Conservation (phyloP, 306 rosid species). For the Lithocarpus polystachyus region DNA sequence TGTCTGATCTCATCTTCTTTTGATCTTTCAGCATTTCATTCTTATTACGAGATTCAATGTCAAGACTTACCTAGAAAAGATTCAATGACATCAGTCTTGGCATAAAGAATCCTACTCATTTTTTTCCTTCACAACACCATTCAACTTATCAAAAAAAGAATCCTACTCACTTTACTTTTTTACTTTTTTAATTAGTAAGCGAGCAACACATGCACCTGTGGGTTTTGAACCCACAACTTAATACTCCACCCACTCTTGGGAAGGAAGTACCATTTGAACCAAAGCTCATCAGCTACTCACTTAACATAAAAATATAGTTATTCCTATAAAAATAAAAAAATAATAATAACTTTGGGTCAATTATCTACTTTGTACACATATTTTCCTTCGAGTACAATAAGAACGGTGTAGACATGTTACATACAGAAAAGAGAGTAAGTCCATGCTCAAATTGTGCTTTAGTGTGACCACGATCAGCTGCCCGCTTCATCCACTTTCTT, state of each 20-base stretch:
- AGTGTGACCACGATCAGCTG: slow-evolving; percentile 79
- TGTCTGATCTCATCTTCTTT: not conserved
- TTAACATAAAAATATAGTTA: too few species aligned
- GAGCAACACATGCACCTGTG: too few species aligned
- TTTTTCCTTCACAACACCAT: too few species aligned
- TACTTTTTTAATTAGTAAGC: too few species aligned
- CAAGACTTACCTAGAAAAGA: not conserved
- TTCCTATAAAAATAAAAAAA: too few species aligned
- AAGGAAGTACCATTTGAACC: too few species aligned
- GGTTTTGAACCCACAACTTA: too few species aligned
- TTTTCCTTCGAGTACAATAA: not conserved
- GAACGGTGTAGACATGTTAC: slow-evolving; percentile 16
- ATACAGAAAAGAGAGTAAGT: slow-evolving; percentile 69
- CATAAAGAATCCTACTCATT: not conserved
- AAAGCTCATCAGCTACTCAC: too few species aligned
- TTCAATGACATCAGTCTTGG: not conserved
- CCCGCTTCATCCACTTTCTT: slow-evolving; percentile 91
- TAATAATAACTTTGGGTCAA: too few species aligned
- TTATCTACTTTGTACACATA: too few species aligned
- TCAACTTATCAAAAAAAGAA: not conserved
- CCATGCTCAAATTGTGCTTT: slow-evolving; percentile 94
- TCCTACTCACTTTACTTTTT: not conserved
- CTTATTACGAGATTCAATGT: not conserved
- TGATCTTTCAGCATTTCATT: not conserved
- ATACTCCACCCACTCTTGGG: too few species aligned